These are phyloP conservation scores for Parathielavia appendiculata DNA, from an alignment of 495 filamentous ascomycete species.

Conservation along the genomic window DNA sequence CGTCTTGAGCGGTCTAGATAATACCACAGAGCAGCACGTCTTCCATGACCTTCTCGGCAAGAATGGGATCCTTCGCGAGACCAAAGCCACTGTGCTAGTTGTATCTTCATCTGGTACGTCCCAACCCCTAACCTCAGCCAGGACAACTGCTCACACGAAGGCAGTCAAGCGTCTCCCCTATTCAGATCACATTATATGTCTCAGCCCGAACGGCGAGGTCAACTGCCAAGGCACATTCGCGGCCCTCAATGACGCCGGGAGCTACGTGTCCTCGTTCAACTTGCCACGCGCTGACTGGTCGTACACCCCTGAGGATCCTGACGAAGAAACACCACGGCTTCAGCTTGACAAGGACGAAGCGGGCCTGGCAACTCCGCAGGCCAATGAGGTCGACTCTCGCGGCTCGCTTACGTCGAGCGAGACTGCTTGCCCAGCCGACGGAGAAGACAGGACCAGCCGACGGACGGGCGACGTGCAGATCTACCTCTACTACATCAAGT, in stretches of 20 bases:
- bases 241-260: conserved; percentile 20
- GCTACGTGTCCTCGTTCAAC: conserved; percentile 24
- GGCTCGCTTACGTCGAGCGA: conserved; percentile 21
- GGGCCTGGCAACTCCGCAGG: background rate
- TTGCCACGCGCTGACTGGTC: conserved; percentile 22
- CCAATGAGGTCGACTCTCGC: background rate
- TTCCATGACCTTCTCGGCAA: conserved; percentile 51
- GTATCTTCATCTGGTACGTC: conserved; percentile 26
- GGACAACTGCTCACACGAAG: background rate
- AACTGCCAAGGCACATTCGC: conserved; percentile 46
- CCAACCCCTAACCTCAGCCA: too few relatives aligned
- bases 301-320: conserved; percentile 3
- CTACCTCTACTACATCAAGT: conserved; percentile 50
- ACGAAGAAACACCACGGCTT: background rate
- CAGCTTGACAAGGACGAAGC: conserved; percentile 1
- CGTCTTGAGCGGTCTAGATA: conserved; percentile 50
- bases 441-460: conserved; percentile 23
- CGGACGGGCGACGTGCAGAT: conserved; percentile 49
- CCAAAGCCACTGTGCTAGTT: conserved; percentile 49
- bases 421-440: background rate
- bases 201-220: conserved; percentile 44
- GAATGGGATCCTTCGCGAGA: conserved; percentile 37
- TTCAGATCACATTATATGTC: conserved; percentile 48
- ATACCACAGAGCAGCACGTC: conserved; percentile 52
- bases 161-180: conserved; percentile 38